phyloP scores from a whole-genome alignment of 192 early-diverging fungal genomes.

The Rhizophagus prolifer region DNA sequence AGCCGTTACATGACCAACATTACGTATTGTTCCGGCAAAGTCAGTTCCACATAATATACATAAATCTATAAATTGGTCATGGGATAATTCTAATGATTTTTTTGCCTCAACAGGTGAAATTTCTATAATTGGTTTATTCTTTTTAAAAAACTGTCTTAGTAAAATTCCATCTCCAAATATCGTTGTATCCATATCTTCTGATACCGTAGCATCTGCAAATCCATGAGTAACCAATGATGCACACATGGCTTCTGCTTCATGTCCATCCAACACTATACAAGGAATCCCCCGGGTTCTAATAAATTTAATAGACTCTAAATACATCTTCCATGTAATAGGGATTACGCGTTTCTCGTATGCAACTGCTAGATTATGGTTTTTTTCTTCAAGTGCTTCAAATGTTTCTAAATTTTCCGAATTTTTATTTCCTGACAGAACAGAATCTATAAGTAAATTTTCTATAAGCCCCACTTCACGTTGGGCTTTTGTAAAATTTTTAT shows the following conservation, averaged over 20 bases:
- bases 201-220: constrained; percentile 56
- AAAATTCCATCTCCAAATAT: constrained; percentile 55
- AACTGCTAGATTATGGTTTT: constrained; percentile 17
- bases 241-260: constrained; percentile 70
- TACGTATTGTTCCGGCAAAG: constrained; percentile 61
- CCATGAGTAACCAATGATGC: constrained; percentile 51
- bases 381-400: background rate
- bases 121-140: constrained; percentile 37
- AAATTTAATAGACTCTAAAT: constrained; percentile 48
- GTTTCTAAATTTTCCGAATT: background rate
- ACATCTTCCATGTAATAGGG: constrained; percentile 47
- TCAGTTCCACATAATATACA: constrained; percentile 81
- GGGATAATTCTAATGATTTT: constrained; percentile 48
- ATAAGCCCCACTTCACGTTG: constrained; percentile 2
- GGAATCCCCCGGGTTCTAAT: constrained; percentile 52
- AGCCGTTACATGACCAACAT: constrained; percentile 66
- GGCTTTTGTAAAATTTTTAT: constrained; percentile 9
- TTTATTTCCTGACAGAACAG: constrained; percentile 1
- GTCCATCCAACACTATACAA: constrained; percentile 41
- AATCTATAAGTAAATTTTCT: constrained; percentile 1
- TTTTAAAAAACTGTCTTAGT: constrained; percentile 45
- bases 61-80: constrained; percentile 61
- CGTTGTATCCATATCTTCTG: constrained; percentile 62
- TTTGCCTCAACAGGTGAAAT: constrained; percentile 53
- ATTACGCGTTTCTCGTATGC: constrained; percentile 51